Evolutionary conservation across 2,329 filamentous ascomycete species (phyloP).

Genomic region (Tetracladium maxilliforme): DNA sequence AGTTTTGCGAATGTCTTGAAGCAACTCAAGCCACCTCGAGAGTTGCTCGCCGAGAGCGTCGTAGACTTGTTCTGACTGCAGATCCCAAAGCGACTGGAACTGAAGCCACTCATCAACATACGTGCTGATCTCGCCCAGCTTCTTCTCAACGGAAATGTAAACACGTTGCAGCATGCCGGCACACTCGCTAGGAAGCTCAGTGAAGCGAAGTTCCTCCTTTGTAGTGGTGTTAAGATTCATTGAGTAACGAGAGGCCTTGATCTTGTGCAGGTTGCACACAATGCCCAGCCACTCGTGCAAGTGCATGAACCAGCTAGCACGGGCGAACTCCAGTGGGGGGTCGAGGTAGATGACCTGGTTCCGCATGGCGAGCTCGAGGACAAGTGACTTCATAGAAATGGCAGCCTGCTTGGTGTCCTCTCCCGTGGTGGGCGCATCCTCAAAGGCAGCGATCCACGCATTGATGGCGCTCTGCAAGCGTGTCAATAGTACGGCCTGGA

Average conservation of each 20-base stretch:
- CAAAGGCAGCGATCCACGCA: constrained; percentile 78
- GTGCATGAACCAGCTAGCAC: constrained; percentile 86
- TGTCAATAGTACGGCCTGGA: constrained; percentile 66
- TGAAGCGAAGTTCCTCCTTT: constrained; percentile 60
- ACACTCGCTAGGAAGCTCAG: constrained; percentile 72
- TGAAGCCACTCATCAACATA: constrained; percentile 98
- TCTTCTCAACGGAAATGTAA: constrained; percentile 71
- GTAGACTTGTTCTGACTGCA: constrained; percentile 91
- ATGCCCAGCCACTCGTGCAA: constrained; percentile 88
- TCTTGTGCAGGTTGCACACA: constrained; percentile 82
- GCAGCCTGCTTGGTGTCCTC: constrained; percentile 29
- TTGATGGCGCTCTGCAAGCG: constrained; percentile 74
- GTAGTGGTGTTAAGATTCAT: constrained; percentile 60
- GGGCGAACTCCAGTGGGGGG: constrained; percentile 79
- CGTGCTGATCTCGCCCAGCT: constrained; percentile 60
- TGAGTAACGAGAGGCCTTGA: constrained; percentile 91
- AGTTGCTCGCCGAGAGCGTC: constrained; percentile 83
- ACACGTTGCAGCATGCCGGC: constrained; percentile 66
- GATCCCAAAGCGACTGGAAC: constrained; percentile 96
- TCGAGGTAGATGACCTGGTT: constrained; percentile 97
- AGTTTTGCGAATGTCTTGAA: constrained; percentile 95
- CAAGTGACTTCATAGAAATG: constrained; percentile 56
- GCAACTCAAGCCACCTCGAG: constrained; percentile 80
- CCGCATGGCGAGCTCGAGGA: constrained; percentile 92
- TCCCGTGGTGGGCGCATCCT: constrained; percentile 33